Conservation (phyloP, 1,284 basidiomycete species). For the Naganishia albida region DNA sequence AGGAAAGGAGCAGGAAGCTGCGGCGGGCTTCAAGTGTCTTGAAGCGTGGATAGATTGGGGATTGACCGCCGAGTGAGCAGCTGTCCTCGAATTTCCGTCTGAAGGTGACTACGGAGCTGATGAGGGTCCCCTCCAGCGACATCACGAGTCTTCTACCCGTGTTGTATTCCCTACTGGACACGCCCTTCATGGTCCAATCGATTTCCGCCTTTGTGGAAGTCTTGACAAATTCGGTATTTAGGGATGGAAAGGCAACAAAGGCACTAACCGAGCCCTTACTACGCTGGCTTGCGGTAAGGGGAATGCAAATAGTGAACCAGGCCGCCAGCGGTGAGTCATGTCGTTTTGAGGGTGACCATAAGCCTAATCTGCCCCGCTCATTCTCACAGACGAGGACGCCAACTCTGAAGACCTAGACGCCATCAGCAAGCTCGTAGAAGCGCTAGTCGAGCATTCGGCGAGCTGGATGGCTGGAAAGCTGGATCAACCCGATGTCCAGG, state of each 20-base stretch:
- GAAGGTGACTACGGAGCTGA: conserved; percentile 51
- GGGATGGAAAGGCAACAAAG: conserved; percentile 68
- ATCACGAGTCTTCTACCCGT: conserved; percentile 52
- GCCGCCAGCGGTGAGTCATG: conserved; percentile 55
- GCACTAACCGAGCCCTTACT: conserved; percentile 78
- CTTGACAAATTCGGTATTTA: conserved; percentile 68
- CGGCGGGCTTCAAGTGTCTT: conserved; percentile 72
- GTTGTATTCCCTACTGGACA: conserved; percentile 58
- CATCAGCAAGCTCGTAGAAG: conserved; percentile 73
- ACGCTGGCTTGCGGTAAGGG: conserved; percentile 66
- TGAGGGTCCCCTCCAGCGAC: conserved; percentile 62
- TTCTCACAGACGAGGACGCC: conserved; percentile 23
- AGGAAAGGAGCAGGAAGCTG: conserved; percentile 59
- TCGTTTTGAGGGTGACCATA: neutral
- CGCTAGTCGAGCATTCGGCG: conserved; percentile 79
- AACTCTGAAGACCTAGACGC: conserved; percentile 54
- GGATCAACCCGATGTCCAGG: conserved; percentile 64
- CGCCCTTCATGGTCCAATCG: conserved; percentile 60
- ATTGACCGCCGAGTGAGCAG: conserved; percentile 65
- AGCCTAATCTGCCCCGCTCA: neutral
- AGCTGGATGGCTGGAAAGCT: conserved; percentile 74
- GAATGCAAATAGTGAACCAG: conserved; percentile 58
- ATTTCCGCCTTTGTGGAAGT: conserved; percentile 75
- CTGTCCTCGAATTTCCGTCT: conserved; percentile 20
- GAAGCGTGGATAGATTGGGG: conserved; percentile 74